Percentiles rank a stretch among this genome's conserved stretches.
phyloP scores from a whole-genome alignment of 352 stramenopile genomes.

The Salisapilia sapeloensis region DNA sequence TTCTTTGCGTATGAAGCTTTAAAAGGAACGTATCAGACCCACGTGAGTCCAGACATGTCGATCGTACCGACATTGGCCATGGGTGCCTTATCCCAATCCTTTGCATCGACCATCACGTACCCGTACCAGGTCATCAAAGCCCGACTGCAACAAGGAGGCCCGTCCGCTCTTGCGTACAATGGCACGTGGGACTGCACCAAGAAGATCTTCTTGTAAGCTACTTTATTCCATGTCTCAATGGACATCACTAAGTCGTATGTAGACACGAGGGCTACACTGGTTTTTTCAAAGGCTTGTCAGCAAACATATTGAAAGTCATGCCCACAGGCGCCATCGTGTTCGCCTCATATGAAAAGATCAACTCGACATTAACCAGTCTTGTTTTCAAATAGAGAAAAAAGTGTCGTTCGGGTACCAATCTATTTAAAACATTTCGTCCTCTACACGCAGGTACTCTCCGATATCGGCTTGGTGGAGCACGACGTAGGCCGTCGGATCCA shows the following conservation, averaged over 20 bases:
- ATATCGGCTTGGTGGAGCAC: constrained; percentile 99
- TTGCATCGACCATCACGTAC: constrained; percentile 82
- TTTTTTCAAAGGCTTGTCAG: constrained; percentile 92
- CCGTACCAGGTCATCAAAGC: constrained; percentile 95
- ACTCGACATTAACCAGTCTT: constrained; percentile 29
- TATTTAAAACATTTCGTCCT: constrained; percentile 96
- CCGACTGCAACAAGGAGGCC: constrained; percentile 85
- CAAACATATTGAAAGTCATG: constrained; percentile 93
- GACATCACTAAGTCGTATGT: background rate
- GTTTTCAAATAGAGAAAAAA: no score
- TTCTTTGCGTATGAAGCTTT: constrained; percentile 71
- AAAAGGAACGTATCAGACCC: constrained; percentile 41
- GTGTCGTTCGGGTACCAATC: no score
- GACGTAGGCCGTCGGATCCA: constrained; percentile 94
- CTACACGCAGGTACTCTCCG: constrained; percentile 96
- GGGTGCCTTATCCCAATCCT: constrained; percentile 62
- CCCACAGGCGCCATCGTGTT: constrained; percentile 93
- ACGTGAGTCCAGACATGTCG: constrained; percentile 50
- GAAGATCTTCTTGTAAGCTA: constrained; percentile 62
- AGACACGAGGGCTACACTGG: constrained; percentile 82
- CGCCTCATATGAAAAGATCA: constrained; percentile 71
- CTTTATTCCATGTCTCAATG: background rate
- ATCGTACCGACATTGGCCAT: constrained; percentile 53
- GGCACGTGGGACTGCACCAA: constrained; percentile 81
- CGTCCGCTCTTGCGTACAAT: constrained; percentile 66